Conservation (phyloP, 495 filamentous ascomycete species). For the Venustampulla echinocandica region DNA sequence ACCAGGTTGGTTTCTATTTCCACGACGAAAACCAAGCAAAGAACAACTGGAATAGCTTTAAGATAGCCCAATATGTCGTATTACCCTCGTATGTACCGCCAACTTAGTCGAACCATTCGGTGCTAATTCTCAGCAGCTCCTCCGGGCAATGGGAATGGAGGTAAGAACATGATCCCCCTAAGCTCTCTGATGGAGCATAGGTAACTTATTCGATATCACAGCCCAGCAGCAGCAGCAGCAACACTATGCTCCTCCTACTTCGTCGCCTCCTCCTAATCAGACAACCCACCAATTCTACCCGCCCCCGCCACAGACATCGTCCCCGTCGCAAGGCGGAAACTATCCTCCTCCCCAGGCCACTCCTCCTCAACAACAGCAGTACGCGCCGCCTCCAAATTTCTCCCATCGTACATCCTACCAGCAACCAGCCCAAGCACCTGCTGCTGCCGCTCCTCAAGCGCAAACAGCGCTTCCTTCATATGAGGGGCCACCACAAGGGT, state of each 20-base stretch:
- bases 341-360: constrained; percentile 14
- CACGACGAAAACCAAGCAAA: too few species aligned
- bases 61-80: constrained; percentile 19
- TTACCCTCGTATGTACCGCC: constrained; percentile 23
- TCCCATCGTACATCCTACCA: constrained; percentile 19
- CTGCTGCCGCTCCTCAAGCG: constrained; percentile 10
- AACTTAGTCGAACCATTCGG: not conserved
- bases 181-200: too few species aligned
- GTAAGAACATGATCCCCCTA: constrained; percentile 4
- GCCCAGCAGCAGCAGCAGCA: constrained; percentile 31
- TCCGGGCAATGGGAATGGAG: constrained; percentile 11
- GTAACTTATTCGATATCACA: too few species aligned
- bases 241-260: constrained; percentile 31
- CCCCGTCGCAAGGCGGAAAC: constrained; percentile 16
- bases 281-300: constrained; percentile 24
- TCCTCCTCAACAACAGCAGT: constrained; percentile 33
- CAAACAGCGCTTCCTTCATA: constrained; percentile 20
- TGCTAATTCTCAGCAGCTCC: constrained; percentile 18
- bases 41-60: not conserved
- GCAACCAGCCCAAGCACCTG: constrained; percentile 13
- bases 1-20: not conserved
- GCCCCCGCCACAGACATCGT: constrained; percentile 25
- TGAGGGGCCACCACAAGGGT: constrained; percentile 17
- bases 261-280: constrained; percentile 18
- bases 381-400: constrained; percentile 22